Evolutionary conservation across 2,329 filamentous ascomycete genomes (phyloP), one percentile per base, ranked within the genome.

Genomic region (Monosporascus sp.): DNA sequence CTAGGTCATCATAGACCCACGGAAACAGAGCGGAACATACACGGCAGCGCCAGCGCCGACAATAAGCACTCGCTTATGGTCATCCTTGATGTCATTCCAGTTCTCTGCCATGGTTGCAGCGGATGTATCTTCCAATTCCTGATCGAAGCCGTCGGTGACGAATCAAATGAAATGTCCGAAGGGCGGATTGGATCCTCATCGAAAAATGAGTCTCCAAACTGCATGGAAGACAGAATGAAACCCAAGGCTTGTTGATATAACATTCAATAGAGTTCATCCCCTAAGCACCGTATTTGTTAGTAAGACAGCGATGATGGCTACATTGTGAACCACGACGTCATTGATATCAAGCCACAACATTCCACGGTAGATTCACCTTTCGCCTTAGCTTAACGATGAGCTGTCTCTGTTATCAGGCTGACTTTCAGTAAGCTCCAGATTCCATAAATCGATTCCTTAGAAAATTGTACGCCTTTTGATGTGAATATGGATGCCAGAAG

Each of bases 21-120:
- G 17, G 14, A 22, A n/a, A 11, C 17, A 20, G 15, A 15, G 31
- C 37, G 4, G 15, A 5, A 53, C 55, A 47, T 58, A 25, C 70
- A 69, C 71, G 51, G 71, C 71, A 48, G 72, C 72, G 8, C 71
- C 72, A 6, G 72, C 71, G 6, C 72, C 72, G n/a, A 74, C 71
- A 37, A 74, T 50, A 15, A 74, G 66, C 27, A 74, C 69, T 35
- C 64, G 57, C 55, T 71, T 72, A 5, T 62, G 64, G 27, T 57
- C 60, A 48, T 61, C 56, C 6, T 52, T 9, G 22, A 22, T 18
- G 43, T 55, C 60, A 31, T 37, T 45, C 24, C 55, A 52, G 47
- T 64, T 58, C 25, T 54, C 55, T 50, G 59, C 55, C 65, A 67
- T 68, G 47, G 38, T 18, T 27, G 53, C 47, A 22, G 39, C 48